Percentiles rank a stretch among this genome's conserved stretches.
phyloP scores from a whole-genome alignment of 2,329 filamentous ascomycete species.

The Penicillium sp. region DNA sequence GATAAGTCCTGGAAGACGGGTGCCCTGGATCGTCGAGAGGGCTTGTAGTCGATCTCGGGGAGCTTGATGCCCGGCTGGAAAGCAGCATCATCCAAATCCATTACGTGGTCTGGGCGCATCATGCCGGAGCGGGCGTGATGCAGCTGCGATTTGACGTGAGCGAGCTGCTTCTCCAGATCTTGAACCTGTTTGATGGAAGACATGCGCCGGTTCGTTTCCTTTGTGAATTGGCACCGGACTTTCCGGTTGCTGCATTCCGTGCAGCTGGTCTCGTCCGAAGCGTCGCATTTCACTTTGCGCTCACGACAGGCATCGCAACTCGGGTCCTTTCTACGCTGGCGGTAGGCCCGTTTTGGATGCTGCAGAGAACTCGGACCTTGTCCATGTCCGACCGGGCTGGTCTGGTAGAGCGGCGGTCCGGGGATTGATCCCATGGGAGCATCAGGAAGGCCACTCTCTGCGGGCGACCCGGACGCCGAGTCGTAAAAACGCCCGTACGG shows the following conservation, averaged over 20 bases:
- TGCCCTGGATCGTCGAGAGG: constrained; percentile 59
- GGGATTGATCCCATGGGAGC: constrained; percentile 37
- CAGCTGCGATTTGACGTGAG: constrained; percentile 75
- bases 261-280: constrained; percentile 91
- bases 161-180: constrained; percentile 88
- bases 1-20: constrained; percentile 64
- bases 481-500: constrained; percentile 40
- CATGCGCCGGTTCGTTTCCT: constrained; percentile 97
- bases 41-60: constrained; percentile 62
- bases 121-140: constrained; percentile 65
- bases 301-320: constrained; percentile 97
- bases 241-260: constrained; percentile 96
- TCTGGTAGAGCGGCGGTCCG: constrained; percentile 33
- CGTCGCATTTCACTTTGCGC: constrained; percentile 79
- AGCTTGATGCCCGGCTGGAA: constrained; percentile 52
- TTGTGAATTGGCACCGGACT: constrained; percentile 97
- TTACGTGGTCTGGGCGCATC: constrained; percentile 44
- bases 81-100: constrained; percentile 41
- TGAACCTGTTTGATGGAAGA: constrained; percentile 99
- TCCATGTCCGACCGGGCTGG: constrained; percentile 45
- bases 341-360: constrained; percentile 78
- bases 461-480: constrained; percentile 38
- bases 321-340: constrained; percentile 90
- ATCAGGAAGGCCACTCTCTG: constrained; percentile 38
- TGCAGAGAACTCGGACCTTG: constrained; percentile 60